Evolutionary conservation across 805 yeast genomes (phyloP).

Genomic region (Candida coquimbonensis): DNA sequence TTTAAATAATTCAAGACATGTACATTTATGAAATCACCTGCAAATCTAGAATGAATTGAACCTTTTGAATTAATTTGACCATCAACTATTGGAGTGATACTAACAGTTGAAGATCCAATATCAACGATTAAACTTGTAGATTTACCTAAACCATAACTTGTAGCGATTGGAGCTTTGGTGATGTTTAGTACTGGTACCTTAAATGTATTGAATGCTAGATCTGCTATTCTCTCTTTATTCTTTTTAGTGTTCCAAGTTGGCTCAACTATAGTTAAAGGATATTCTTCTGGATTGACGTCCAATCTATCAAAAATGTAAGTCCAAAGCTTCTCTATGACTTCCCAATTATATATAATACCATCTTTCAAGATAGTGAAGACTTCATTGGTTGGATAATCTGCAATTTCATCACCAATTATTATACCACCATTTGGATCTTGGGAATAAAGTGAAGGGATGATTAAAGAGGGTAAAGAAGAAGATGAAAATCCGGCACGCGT

Average conservation of each 20-base stretch:
- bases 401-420: slow-evolving; percentile 43
- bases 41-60: slow-evolving; percentile 59
- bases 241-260: slow-evolving; percentile 64
- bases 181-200: slow-evolving; percentile 73
- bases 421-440: slow-evolving; percentile 22
- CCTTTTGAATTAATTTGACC: slow-evolving; percentile 67
- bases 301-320: slow-evolving; percentile 48
- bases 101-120: slow-evolving; percentile 61
- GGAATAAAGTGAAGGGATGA: slow-evolving; percentile 51
- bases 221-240: slow-evolving; percentile 50
- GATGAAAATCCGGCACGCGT: slow-evolving; percentile 69
- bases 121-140: slow-evolving; percentile 77
- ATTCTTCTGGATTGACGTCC: slow-evolving; percentile 49
- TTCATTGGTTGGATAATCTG: slow-evolving; percentile 22
- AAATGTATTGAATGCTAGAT: slow-evolving; percentile 68
- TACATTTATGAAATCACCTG: slow-evolving; percentile 76
- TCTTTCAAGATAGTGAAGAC: slow-evolving; percentile 52
- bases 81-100: slow-evolving; percentile 72
- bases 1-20: slow-evolving; percentile 48
- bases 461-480: slow-evolving; percentile 53
- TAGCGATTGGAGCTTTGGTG: slow-evolving; percentile 70
- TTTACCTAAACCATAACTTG: slow-evolving; percentile 70
- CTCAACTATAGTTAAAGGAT: slow-evolving; percentile 58
- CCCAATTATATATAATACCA: slow-evolving; percentile 69
- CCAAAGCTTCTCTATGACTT: slow-evolving; percentile 63